Base-by-base conservation (phyloP, 2,329 filamentous ascomycete genomes). In the Rutstroemia sp. region DNA sequence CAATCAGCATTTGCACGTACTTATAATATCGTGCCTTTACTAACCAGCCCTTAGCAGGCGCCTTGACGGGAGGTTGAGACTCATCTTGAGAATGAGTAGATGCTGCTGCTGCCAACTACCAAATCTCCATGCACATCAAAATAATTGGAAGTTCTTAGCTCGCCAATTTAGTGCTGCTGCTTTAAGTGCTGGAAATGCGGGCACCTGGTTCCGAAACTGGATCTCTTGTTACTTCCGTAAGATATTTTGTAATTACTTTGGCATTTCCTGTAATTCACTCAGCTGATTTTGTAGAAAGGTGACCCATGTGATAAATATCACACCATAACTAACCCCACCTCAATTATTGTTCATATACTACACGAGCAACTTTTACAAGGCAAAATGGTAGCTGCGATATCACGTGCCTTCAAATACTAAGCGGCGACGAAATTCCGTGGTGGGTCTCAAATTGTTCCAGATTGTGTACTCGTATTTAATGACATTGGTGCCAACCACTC, bases 11-110 rank as follows among this genome's bases (percentile, higher is more conserved):
- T 16, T 3, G 6, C 55, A 39, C 52, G 39, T 48, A 54, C 50
- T 48, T 45, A 57, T 50, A 58, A 7, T 50, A 58, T 12, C 17
- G 17, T 61, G 60, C 45, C 38, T 40, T 17, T 52, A 61, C 76
- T 57, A 77, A 89, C 86, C 81, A 69, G 78, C 75, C 67, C 76
- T 75, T 56, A 79, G 75, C 64, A 86, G 73, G 73, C 80, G 80
- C 75, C 82, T 75, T 65, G 82, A 76, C 64, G 84, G 82, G 68
- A 83, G 73, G 71, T 80, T 79, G 65, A 86, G 72, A 73, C 77
- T 88, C 86, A 89, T 90, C 48, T 53, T 64, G 54, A 57, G 54
- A 61, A 54, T 60, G 49, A 44, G 57, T 47, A 50, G 53, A 27
- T 49, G 27, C 25, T 57, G 23, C 47, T 45, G 36, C 47, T 45